These are phyloP conservation scores for Gautieria morchelliformis DNA, from an alignment of 768 basidiomycete genomes.

Conservation along the genomic window DNA sequence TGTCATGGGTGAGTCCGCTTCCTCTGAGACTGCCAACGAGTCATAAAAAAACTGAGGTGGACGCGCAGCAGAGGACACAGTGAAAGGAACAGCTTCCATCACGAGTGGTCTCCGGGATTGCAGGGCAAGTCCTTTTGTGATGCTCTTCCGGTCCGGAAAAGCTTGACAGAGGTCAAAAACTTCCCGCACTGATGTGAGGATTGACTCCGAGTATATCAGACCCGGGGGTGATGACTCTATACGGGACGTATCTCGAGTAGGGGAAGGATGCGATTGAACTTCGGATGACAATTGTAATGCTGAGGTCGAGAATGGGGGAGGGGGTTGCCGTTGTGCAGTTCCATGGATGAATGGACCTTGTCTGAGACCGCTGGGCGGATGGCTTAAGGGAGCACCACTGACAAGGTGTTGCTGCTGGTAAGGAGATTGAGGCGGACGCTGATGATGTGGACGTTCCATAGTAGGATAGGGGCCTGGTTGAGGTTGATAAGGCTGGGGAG, in stretches of 20 bases:
- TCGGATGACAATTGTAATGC: too few species aligned
- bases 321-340: constrained; percentile 1
- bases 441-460: background rate
- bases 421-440: background rate
- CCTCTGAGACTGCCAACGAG: background rate
- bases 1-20: background rate
- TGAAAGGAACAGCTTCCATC: constrained; percentile 3
- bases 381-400: background rate
- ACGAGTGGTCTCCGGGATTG: background rate
- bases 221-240: background rate
- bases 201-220: background rate
- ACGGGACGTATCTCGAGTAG: background rate
- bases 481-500: constrained; percentile 17
- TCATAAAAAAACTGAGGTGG: constrained; percentile 6
- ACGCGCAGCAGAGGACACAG: constrained; percentile 8
- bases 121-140: constrained; percentile 6
- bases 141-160: constrained; percentile 7
- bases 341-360: background rate
- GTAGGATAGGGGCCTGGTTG: constrained; percentile 14
- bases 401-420: constrained; percentile 1
- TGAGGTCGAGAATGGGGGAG: constrained; percentile 25
- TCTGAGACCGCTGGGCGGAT: background rate
- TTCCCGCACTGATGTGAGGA: background rate
- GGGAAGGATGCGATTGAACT: constrained; percentile 2
- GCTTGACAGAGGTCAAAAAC: constrained; percentile 4